Conservation (phyloP, 164 flowering plant genomes). For the Kingdonia uniflora region DNA sequence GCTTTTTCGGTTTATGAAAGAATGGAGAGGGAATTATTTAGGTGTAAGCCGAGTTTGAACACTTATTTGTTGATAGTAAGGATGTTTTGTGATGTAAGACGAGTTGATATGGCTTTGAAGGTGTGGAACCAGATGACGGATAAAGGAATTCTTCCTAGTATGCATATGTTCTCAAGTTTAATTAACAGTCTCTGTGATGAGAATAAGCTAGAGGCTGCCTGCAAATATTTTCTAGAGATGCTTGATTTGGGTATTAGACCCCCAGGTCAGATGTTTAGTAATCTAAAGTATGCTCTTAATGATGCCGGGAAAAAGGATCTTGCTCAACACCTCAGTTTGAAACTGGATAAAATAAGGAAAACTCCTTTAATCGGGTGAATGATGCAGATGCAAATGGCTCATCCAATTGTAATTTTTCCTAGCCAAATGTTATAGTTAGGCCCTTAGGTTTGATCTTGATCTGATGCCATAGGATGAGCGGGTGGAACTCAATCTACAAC, state of each 20-base stretch:
- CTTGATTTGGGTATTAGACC: slow-evolving; percentile 74
- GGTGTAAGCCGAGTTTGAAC: slow-evolving; percentile 53
- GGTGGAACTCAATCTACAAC: no score
- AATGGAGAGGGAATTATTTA: slow-evolving; percentile 22
- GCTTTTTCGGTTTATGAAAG: slow-evolving; percentile 49
- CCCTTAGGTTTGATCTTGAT: no score
- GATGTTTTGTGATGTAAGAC: slow-evolving; percentile 59
- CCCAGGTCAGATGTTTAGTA: slow-evolving; percentile 50
- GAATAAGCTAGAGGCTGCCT: slow-evolving; percentile 59
- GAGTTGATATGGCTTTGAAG: slow-evolving; percentile 46
- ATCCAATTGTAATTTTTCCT: no score
- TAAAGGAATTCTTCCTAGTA: slow-evolving; percentile 65
- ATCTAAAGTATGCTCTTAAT: slow-evolving; percentile 55
- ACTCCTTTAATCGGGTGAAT: slow-evolving; percentile 32
- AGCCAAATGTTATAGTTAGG: no score
- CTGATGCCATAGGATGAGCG: no score
- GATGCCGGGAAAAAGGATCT: slow-evolving; percentile 52
- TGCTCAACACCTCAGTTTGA: slow-evolving; percentile 31
- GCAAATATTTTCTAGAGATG: slow-evolving; percentile 70
- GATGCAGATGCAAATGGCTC: no score
- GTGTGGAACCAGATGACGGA: slow-evolving; percentile 69
- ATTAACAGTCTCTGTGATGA: slow-evolving; percentile 50
- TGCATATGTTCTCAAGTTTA: slow-evolving; percentile 70
- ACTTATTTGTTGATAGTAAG: slow-evolving; percentile 59
- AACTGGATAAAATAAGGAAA: slow-evolving; percentile 48